Base-by-base conservation (phyloP, 108 stramenopile genomes). In the Ochromonas danica region DNA sequence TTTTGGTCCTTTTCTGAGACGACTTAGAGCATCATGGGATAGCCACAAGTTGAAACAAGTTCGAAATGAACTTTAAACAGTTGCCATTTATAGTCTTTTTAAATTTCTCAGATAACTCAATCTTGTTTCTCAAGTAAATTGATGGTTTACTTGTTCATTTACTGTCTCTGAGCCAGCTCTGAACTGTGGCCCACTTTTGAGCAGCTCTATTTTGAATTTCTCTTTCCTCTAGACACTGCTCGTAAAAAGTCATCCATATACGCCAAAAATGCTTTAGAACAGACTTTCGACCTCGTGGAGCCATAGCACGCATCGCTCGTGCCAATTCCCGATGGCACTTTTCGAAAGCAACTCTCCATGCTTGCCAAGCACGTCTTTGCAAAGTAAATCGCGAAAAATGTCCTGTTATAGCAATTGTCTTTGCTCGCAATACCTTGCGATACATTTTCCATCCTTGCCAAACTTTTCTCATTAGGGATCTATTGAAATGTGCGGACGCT, bases 341-440 rank as follows among this genome's bases (percentile, higher is more conserved):
- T 22, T 10, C 51, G 51, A 17, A 57, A 22, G 51, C 51, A 10
- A 57, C 10, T 22, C 51, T 10, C 51, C 51, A 57, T 22, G 51
- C 51, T 57, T 57, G 51, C 17, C 10, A 57, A 10, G 51, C 51
- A 17, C 51, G 51, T 57, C 22, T 57, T 10, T 10, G 17, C 51
- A 57, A 57, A 10, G 51, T 57, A 10, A 17, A 17, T 57, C 17
- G 10, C 51, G 51, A 57, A 57, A 57, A 57, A 57, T 70, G 67
- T 10, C 67, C 67, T 22, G 22, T 38, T 10, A 70, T 40, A 10
- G 67, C 67, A 17, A 10, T 40, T 31, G 67, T 31, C 40, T 70
- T 70, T 22, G 67, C 67, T 14, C 67, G 67, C 67, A 70, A 40
- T 31, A 70, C 10, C 67, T 70, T 70, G 17, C 67, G 36, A 70